Evolutionary conservation across 2,329 filamentous ascomycete genomes (phyloP), one percentile per base, ranked within the genome.

Genomic region (Fusarium guadeloupense): DNA sequence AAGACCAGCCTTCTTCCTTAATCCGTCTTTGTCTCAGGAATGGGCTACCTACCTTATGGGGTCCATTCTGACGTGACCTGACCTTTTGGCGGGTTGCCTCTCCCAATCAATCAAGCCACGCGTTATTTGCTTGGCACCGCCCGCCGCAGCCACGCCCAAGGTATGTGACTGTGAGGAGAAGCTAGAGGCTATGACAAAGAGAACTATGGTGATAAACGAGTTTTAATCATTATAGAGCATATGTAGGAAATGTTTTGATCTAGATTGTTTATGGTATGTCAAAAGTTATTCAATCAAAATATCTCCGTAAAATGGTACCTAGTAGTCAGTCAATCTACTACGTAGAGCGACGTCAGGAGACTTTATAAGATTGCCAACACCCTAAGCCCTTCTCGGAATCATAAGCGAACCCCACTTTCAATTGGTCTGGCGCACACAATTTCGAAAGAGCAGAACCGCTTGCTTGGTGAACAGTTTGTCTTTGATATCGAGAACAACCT

Each of bases 381-480:
- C 28, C 72, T 75, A 75, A 66, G 30, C 71, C 69, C 30, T 13
- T 65, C 67, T 51, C 30, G 60, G 71, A 44, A 59, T 73, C 42
- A 68, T 77, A 68, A 58, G 55, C 66, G 65, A 70, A 73, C 76
- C 80, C 81, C 80, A 80, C 69, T 68, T 72, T 72, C 14, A 46
- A 31, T 31, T 31, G 28, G 28, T n/a, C 28, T 31, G 28, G 48
- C 46, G 59, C 52, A 47, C 51, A 52, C 66, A 71, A 71, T 72
- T 69, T 67, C 61, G 59, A 57, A 26, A 60, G 42, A 34, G n/a
- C n/a, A n/a, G n/a, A n/a, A n/a, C n/a, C n/a, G n/a, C n/a, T 31
- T 46, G 39, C 46, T 54, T 64, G 51, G 61, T 54, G 50, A 49
- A 48, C 23, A 51, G 50, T 38, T 26, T 59, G 48, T 23, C 50